Evolutionary conservation across 352 stramenopile species (phyloP), one percentile per base, ranked within the genome.

Genomic region (Pythium catenulatum): DNA sequence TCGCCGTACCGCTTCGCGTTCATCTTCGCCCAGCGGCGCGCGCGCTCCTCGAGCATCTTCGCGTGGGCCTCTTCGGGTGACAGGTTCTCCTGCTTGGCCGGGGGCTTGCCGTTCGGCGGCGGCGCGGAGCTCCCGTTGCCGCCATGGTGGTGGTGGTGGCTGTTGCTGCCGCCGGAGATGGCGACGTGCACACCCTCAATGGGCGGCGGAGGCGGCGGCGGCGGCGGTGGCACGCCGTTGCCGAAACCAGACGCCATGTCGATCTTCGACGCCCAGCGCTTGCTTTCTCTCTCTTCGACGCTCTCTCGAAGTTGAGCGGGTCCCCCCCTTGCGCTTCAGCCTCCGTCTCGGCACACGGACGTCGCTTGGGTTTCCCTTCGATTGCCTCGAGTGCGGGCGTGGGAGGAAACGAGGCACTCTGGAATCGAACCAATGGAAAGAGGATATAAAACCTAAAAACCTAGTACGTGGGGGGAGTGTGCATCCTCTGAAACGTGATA

Each of bases 1-100:
- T 98, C 95, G 70, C 97, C 96, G 91, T 99, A 99, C 17, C 97
- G 95, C 90, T 99, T 99, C 37, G 94, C 94, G 89, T 99, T 99
- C 88, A 97, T 95, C 80, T 98, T 98, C 68, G 91, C 87, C 95
- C 95, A 98, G 68, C 94, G 94, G 15, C 93, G 93, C 79, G 94
- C 96, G 65, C 95, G 95, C 87, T 98, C 95, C 58, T 97, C 94
- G 39, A 98, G 83, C 87, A 94, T 90, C 50, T 91, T 90, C 87
- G 92, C 87, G 23, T 92, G 87, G 79, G 95, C 93, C 76, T 95
- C 90, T 43, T 97, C 93, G 9, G 94, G 74, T 19, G 82, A 84
- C 43, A 81, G 46, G 27, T 70, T 79, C 50, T 83, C 70, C 25
- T 79, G 45, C 54, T 68, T 61, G 45, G 59, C 70, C 13, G 3